Evolutionary conservation across 164 flowering plant species (phyloP).

Genomic region (Macadamia tetraphylla): DNA sequence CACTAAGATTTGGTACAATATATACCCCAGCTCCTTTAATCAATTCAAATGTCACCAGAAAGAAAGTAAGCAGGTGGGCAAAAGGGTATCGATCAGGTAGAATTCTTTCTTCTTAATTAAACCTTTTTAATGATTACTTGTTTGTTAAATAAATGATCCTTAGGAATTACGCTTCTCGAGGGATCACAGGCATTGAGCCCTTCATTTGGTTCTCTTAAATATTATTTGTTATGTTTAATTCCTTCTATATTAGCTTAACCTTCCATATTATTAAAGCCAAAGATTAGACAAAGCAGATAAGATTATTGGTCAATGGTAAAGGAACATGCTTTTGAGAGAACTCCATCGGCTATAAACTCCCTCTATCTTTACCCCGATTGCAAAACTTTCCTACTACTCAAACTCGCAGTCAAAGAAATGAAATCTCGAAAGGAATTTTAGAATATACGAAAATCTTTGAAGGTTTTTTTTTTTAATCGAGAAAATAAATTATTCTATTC

Average conservation of each 20-base stretch:
- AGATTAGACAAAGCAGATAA: too few relatives aligned
- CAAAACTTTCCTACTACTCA: too few relatives aligned
- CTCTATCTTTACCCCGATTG: too few relatives aligned
- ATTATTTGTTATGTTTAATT: background rate
- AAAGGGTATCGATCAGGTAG: conserved; percentile 11
- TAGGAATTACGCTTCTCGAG: background rate
- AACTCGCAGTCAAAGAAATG: too few relatives aligned
- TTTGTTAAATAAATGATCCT: background rate
- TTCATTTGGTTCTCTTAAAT: background rate
- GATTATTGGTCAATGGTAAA: too few relatives aligned
- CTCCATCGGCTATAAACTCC: too few relatives aligned
- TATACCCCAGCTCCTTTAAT: background rate
- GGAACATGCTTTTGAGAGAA: too few relatives aligned
- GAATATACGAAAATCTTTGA: too few relatives aligned
- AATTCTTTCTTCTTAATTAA: background rate
- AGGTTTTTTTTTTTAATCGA: too few relatives aligned
- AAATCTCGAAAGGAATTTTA: too few relatives aligned
- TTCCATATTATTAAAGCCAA: too few relatives aligned
- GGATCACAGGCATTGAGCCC: background rate
- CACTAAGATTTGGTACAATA: conserved; percentile 3
- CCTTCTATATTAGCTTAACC: background rate
- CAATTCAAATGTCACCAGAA: conserved; percentile 3
- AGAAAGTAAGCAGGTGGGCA: background rate
- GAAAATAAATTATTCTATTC: too few relatives aligned
- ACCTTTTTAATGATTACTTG: conserved; percentile 2